A percentile compares a stretch with the other conserved stretches of the same genome.
Conservation (phyloP, 768 basidiomycete species). For the Hortiboletus flavorubellus region DNA sequence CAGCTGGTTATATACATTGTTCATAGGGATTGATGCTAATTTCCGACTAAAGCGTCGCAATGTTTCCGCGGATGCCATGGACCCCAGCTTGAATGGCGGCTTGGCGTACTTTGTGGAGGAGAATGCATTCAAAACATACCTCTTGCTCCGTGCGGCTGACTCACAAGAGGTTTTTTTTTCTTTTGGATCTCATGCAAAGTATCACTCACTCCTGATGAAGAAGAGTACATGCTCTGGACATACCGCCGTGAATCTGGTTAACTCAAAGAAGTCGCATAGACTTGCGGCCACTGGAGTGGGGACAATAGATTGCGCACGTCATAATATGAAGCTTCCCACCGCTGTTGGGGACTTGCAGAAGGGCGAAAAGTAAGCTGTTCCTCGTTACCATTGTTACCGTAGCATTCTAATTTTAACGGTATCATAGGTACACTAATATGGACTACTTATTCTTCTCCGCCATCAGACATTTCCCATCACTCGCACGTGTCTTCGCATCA, state of each 20-base stretch:
- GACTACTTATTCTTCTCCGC: conserved; percentile 13
- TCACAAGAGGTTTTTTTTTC: not conserved
- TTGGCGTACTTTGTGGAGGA: not conserved
- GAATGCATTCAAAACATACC: not conserved
- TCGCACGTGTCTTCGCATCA: not conserved
- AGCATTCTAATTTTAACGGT: too few species aligned
- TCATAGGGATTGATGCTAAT: not conserved
- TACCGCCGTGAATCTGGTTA: conserved; percentile 5
- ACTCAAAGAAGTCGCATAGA: conserved; percentile 1
- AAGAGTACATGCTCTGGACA: conserved; percentile 7
- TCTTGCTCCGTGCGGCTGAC: not conserved
- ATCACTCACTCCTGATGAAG: not conserved
- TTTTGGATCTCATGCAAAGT: too few species aligned
- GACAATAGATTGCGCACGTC: conserved; percentile 23
- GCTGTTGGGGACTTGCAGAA: conserved; percentile 17
- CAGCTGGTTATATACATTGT: not conserved
- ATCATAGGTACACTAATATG: conserved; percentile 17
- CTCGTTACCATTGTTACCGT: too few species aligned
- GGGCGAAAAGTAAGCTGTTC: conserved; percentile 12
- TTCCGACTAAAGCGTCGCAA: not conserved
- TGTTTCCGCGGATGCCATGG: not conserved
- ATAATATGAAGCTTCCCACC: conserved; percentile 17
- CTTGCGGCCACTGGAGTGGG: conserved; percentile 30
- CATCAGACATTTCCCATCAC: not conserved
- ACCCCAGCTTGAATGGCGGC: not conserved